Base-by-base conservation (phyloP, 2,329 filamentous ascomycete species). In the Orbilia brochopaga region DNA sequence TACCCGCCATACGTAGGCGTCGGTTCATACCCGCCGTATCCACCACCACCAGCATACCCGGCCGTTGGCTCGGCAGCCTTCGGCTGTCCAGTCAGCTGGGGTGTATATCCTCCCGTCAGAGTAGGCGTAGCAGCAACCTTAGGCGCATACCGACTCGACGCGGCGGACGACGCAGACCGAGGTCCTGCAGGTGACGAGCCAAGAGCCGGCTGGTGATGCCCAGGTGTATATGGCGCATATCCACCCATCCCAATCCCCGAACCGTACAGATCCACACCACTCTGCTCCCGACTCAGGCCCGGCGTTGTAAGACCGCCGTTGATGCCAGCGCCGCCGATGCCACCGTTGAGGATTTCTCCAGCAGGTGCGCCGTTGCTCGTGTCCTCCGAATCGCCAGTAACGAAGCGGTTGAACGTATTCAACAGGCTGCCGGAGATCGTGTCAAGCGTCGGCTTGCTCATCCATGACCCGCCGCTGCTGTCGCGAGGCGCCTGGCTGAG, bases 381-480 rank as follows among this genome's bases (percentile, higher is more conserved):
- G 27, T 57, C 57, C 57, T 91, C 89, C 58, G 86, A 86, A 61
- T 97, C 93, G 13, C 94, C 95, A 57, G 90, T 88, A 72, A 99
- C 92, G 78, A 99, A 99, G 77, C 92, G 97, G 80, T 92, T 97
- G 81, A 99, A 97, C 69, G 90, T 91, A 74, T 88, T 92, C 85
- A 91, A 92, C 78, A 97, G 87, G 35, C 90, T 91, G 73, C 90
- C 92, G 1, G 92, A 94, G 0, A 97, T 91, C 80, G 95, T 96
- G 79, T 95, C 92, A 85, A 97, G 95, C 79, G 87, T 97, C 5
- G 93, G 92, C 79, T 94, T 96, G 0, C 91, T 89, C 58, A 99
- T 94, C 91, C 93, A 96, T 17, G 63, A 65, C 19, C 60, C 73
- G 1, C 92, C 93, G 19, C 86, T 88, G 5, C 87, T 88, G 75